Evolutionary conservation across 495 filamentous ascomycete genomes (phyloP).

Genomic region (Letharia lupina): DNA sequence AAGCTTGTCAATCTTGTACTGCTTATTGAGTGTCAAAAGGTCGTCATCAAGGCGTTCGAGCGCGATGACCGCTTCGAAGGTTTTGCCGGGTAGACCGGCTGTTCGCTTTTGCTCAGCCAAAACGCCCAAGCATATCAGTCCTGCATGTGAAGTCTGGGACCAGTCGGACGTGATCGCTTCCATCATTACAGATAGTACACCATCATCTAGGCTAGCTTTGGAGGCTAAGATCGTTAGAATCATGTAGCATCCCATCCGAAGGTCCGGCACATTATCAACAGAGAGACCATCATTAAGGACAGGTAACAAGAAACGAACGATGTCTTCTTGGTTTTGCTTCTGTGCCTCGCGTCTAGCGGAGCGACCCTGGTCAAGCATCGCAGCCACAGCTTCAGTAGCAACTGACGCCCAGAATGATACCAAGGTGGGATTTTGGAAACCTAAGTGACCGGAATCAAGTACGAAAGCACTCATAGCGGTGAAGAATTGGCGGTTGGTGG

Average conservation of each 20-base stretch:
- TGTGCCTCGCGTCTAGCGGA: constrained; percentile 62
- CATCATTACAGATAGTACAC: constrained; percentile 71
- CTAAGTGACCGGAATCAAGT: constrained; percentile 54
- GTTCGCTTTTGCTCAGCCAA: constrained; percentile 66
- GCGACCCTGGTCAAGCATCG: constrained; percentile 64
- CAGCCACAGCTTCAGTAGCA: constrained; percentile 69
- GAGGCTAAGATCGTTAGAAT: constrained; percentile 73
- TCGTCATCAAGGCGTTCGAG: constrained; percentile 48
- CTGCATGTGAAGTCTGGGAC: constrained; percentile 57
- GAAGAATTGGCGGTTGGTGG: constrained; percentile 62
- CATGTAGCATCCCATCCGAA: constrained; percentile 85
- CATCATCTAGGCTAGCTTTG: constrained; percentile 68
- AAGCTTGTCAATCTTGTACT: constrained; percentile 63
- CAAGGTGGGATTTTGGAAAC: constrained; percentile 63
- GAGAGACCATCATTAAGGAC: constrained; percentile 66
- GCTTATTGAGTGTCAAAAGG: constrained; percentile 51
- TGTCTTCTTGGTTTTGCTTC: constrained; percentile 65
- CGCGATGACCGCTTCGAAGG: constrained; percentile 61
- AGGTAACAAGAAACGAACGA: constrained; percentile 65
- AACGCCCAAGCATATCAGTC: constrained; percentile 72
- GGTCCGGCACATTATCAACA: constrained; percentile 61
- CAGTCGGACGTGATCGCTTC: constrained; percentile 69
- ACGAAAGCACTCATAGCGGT: constrained; percentile 65
- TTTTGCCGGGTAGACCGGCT: constrained; percentile 48
- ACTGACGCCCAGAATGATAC: constrained; percentile 83